Evolutionary conservation across 164 flowering plant species (phyloP).

Genomic region (Magnolia kwangsiensis): DNA sequence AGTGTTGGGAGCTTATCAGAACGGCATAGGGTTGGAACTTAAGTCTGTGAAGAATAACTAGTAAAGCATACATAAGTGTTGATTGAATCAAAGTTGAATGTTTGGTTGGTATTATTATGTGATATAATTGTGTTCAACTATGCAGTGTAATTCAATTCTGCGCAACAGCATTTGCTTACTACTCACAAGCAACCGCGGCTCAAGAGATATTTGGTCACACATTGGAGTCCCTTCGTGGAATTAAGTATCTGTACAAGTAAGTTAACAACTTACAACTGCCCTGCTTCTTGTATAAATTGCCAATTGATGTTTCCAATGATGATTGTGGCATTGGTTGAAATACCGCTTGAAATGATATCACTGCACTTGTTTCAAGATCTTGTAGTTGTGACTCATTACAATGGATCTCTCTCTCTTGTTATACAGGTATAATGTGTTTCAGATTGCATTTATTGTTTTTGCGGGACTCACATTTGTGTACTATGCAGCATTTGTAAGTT

Average conservation of each 20-base stretch:
- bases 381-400: background rate
- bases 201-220: conserved; percentile 99
- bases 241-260: conserved; percentile 92
- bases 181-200: conserved; percentile 98
- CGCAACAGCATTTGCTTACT: conserved; percentile 89
- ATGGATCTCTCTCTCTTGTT: background rate
- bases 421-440: conserved; percentile 94
- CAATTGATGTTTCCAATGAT: background rate
- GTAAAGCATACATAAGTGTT: background rate
- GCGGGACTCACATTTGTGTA: conserved; percentile 84
- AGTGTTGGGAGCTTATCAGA: background rate
- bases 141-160: conserved; percentile 98
- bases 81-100: background rate
- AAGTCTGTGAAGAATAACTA: background rate
- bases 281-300: background rate
- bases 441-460: conserved; percentile 71
- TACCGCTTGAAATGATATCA: background rate
- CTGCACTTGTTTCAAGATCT: background rate
- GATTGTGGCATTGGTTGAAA: background rate
- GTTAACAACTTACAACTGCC: conserved; percentile 17
- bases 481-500: conserved; percentile 86
- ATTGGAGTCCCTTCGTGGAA: conserved; percentile 88
- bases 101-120: background rate
- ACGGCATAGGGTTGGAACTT: background rate
- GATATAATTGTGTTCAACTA: conserved; percentile 8